Evolutionary conservation across 805 yeast species (phyloP).

Genomic region (Barnettozyma wickerhamii): DNA sequence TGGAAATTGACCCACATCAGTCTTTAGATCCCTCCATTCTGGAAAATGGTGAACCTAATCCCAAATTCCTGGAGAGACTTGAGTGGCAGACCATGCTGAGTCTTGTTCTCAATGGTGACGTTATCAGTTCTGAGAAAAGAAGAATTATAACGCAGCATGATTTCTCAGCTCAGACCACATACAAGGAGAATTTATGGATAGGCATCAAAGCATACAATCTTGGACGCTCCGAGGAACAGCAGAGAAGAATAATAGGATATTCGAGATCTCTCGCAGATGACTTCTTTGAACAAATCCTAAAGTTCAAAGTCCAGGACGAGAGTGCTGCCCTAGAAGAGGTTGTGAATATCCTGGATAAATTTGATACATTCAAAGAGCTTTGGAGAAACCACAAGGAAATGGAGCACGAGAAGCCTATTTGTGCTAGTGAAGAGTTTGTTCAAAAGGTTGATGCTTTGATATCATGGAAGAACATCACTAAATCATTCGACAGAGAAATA

Average conservation of each 20-base stretch:
- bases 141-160: conserved; percentile 57
- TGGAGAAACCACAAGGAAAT: conserved; percentile 81
- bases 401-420: conserved; percentile 71
- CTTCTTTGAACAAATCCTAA: conserved; percentile 61
- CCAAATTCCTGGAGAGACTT: conserved; percentile 61
- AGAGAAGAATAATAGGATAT: conserved; percentile 61
- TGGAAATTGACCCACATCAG: conserved; percentile 42
- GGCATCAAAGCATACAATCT: conserved; percentile 79
- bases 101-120: conserved; percentile 91
- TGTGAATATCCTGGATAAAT: conserved; percentile 49
- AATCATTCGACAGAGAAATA: conserved; percentile 60
- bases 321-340: conserved; percentile 48
- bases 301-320: conserved; percentile 52
- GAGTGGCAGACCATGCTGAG: conserved; percentile 97
- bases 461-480: conserved; percentile 78
- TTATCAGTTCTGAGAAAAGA: conserved; percentile 84
- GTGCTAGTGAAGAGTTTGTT: conserved; percentile 59
- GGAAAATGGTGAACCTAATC: conserved; percentile 25
- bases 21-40: conserved; percentile 17
- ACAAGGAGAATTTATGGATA: conserved; percentile 78
- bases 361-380: conserved; percentile 62
- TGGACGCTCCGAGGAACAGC: conserved; percentile 78
- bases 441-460: conserved; percentile 68
- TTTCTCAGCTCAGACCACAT: conserved; percentile 46
- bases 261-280: conserved; percentile 70